Conservation (phyloP, 2,329 filamentous ascomycete species). For the Westerdykella aurantiaca region DNA sequence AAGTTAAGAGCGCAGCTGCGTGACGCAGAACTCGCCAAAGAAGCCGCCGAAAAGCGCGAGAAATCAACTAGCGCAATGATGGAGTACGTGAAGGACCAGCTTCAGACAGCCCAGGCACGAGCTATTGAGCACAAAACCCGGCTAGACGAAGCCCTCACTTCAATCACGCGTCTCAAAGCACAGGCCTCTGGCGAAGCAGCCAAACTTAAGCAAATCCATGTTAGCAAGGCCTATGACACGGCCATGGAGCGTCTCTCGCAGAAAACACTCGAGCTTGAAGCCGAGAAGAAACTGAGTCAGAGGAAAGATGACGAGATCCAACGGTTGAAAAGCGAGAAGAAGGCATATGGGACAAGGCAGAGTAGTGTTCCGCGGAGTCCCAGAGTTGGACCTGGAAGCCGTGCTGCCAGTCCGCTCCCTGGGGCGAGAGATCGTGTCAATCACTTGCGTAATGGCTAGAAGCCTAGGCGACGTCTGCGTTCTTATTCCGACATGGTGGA, state of each 20-base stretch:
- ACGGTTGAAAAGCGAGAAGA: constrained; percentile 12
- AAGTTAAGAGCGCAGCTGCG: neutral
- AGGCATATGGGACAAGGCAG: constrained; percentile 22
- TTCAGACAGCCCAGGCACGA: neutral
- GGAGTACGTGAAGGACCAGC: neutral
- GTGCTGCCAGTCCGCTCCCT: constrained; percentile 25
- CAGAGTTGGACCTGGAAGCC: constrained; percentile 19
- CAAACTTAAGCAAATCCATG: constrained; percentile 15
- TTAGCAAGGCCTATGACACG: constrained; percentile 10
- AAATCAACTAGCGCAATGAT: neutral
- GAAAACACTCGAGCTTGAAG: constrained; percentile 8
- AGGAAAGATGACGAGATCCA: constrained; percentile 21
- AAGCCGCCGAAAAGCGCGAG: neutral
- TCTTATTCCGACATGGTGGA: too few relatives aligned
- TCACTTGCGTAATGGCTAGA: constrained; percentile 19
- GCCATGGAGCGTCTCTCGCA: constrained; percentile 6
- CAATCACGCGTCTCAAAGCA: constrained; percentile 9
- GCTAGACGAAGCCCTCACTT: neutral
- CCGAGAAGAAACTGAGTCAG: constrained; percentile 12
- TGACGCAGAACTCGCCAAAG: neutral
- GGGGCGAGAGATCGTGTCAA: constrained; percentile 13
- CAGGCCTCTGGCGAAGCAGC: constrained; percentile 15
- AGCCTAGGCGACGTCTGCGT: too few relatives aligned
- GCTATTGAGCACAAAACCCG: neutral
- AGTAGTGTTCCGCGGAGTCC: constrained; percentile 23